These are phyloP conservation scores for Parastagonospora nodorum DNA, from an alignment of 2,329 filamentous ascomycete species.

Conservation along the genomic window DNA sequence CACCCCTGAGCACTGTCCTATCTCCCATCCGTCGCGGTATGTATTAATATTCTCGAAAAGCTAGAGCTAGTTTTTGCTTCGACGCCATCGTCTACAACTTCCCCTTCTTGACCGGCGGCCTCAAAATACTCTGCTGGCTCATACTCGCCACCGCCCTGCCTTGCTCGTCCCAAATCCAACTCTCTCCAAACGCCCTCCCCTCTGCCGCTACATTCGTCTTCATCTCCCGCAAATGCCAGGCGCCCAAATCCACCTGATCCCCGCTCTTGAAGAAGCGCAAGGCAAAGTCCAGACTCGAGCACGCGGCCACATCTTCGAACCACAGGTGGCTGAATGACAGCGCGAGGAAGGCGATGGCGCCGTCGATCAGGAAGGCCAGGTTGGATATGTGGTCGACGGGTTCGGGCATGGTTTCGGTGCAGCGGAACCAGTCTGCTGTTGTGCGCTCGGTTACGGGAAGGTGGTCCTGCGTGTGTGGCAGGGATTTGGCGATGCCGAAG, in stretches of 20 bases:
- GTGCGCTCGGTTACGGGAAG: slow-evolving; percentile 39
- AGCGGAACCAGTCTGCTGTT: slow-evolving; percentile 52
- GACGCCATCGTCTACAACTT: slow-evolving; percentile 21
- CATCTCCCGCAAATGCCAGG: slow-evolving; percentile 54
- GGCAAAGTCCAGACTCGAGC: slow-evolving; percentile 58
- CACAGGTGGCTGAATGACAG: slow-evolving; percentile 51
- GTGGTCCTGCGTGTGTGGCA: slow-evolving; percentile 44
- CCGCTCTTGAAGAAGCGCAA: slow-evolving; percentile 49
- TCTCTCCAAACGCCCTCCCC: slow-evolving; percentile 54
- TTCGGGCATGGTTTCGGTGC: slow-evolving; percentile 16
- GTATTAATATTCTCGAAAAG: too few relatives aligned
- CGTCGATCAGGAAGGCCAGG: slow-evolving; percentile 54
- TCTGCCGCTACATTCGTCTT: slow-evolving; percentile 44
- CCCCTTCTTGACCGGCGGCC: slow-evolving; percentile 20
- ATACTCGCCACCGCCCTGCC: slow-evolving; percentile 55
- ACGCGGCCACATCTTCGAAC: slow-evolving; percentile 53
- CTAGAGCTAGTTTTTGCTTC: too few relatives aligned
- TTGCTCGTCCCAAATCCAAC: slow-evolving; percentile 51
- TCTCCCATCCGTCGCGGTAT: too few relatives aligned
- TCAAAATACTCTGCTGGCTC: slow-evolving; percentile 54
- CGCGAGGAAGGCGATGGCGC: slow-evolving; percentile 51
- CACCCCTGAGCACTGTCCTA: background rate
- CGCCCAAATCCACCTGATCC: slow-evolving; percentile 43
- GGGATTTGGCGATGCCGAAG: slow-evolving; percentile 45
- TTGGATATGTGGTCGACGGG: slow-evolving; percentile 44